Evolutionary conservation across 2,329 filamentous ascomycete genomes (phyloP).

Genomic region (Gaeumannomyces sp.): DNA sequence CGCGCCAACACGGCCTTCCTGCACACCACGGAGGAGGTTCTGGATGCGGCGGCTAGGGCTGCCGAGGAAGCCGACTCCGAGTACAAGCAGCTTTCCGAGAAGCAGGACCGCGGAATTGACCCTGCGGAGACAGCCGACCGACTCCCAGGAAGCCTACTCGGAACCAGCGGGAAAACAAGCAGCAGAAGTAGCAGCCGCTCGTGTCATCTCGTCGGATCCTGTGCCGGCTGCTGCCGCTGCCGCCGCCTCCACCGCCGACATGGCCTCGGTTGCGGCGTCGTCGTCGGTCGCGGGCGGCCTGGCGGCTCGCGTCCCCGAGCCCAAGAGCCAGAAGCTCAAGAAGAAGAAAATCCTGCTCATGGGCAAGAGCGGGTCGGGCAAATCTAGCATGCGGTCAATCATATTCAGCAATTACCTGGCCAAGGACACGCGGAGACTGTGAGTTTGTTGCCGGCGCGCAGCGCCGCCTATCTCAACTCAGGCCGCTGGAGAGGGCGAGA

Average conservation of each 20-base stretch:
- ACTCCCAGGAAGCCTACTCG: neutral
- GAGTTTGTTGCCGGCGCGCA: constrained; percentile 21
- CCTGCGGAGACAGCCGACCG: neutral
- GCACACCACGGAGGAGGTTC: neutral
- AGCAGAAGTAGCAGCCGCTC: neutral
- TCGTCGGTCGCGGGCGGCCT: constrained; percentile 4
- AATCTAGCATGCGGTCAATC: constrained; percentile 97
- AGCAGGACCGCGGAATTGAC: neutral
- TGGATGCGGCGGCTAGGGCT: neutral
- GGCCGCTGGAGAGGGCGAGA: neutral
- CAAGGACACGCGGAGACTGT: constrained; percentile 83
- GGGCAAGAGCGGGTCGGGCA: constrained; percentile 96
- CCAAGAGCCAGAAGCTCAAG: constrained; percentile 54
- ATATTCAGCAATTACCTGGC: constrained; percentile 99
- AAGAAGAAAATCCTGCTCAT: constrained; percentile 84
- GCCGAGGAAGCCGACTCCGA: neutral
- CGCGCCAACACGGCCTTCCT: neutral
- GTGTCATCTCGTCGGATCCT: neutral
- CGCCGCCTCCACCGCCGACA: neutral
- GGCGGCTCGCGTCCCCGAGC: constrained; percentile 7
- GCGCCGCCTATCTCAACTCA: neutral
- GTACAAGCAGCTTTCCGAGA: neutral
- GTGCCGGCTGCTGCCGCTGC: neutral
- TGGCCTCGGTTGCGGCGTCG: constrained; percentile 3
- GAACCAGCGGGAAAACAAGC: neutral